phyloP scores from a whole-genome alignment of 495 filamentous ascomycete species.

The Penicillium ucsense region DNA sequence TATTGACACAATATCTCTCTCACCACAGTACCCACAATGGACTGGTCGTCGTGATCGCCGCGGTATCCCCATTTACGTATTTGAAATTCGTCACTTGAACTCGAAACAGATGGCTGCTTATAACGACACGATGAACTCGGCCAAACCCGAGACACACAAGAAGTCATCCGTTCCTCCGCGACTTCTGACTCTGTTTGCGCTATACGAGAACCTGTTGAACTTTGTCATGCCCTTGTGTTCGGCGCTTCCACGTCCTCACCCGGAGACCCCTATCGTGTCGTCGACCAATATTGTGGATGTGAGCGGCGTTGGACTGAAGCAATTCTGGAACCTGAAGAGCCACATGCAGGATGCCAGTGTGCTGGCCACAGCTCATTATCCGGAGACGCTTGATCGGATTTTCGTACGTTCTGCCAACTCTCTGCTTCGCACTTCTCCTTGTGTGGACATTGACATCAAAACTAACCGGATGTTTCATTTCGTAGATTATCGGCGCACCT shows the following conservation, averaged over 20 bases:
- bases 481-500: constrained; percentile 75
- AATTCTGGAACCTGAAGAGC: constrained; percentile 84
- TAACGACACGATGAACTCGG: constrained; percentile 48
- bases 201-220: constrained; percentile 82
- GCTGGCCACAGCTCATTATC: constrained; percentile 85
- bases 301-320: constrained; percentile 69
- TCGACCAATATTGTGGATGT: constrained; percentile 88
- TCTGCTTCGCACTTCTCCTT: background rate
- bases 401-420: constrained; percentile 45
- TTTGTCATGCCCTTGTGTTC: constrained; percentile 81
- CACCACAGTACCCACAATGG: constrained; percentile 77
- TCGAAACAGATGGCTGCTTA: constrained; percentile 71
- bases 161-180: constrained; percentile 47
- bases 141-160: constrained; percentile 48
- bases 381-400: constrained; percentile 79
- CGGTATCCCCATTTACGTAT: constrained; percentile 84
- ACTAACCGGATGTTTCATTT: background rate
- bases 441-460: too few relatives aligned
- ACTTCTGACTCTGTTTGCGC: constrained; percentile 69
- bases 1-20: background rate
- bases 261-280: constrained; percentile 71
- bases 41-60: constrained; percentile 78
- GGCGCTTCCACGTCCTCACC: constrained; percentile 57
- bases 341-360: constrained; percentile 87
- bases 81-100: constrained; percentile 72